These are phyloP conservation scores for Flaveria linearis DNA, from an alignment of 129 eudicot species.

Conservation along the genomic window DNA sequence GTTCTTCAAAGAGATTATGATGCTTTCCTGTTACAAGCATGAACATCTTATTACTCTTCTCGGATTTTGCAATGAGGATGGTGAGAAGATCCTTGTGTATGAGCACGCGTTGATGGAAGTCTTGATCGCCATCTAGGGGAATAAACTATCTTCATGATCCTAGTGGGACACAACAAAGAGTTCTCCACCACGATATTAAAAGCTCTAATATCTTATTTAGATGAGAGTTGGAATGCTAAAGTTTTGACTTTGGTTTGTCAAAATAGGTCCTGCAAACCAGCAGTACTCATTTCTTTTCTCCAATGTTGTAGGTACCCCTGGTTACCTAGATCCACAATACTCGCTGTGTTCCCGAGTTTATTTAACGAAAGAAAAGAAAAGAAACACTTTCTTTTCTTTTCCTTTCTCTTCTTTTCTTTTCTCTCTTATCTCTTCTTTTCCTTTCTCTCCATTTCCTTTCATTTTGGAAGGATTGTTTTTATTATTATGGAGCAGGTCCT, in stretches of 20 bases:
- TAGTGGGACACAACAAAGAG: neutral
- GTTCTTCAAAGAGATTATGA: conserved; percentile 12
- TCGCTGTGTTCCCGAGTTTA: too few species aligned
- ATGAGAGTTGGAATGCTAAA: neutral
- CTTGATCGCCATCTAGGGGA: conserved; percentile 11
- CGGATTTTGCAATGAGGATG: neutral
- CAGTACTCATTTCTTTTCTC: conserved; percentile 3
- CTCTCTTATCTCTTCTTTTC: too few species aligned
- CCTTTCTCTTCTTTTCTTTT: too few species aligned
- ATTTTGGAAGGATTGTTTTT: too few species aligned
- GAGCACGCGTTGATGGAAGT: conserved; percentile 5
- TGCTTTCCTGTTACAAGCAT: conserved; percentile 16
- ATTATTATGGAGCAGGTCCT: too few species aligned
- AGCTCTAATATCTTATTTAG: neutral
- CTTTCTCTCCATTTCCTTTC: too few species aligned
- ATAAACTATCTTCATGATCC: conserved; percentile 19
- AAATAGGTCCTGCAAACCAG: neutral
- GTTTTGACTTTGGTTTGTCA: conserved; percentile 5
- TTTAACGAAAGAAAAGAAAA: too few species aligned
- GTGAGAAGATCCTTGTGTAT: conserved; percentile 1
- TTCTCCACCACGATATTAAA: neutral
- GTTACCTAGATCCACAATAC: conserved; percentile 17
- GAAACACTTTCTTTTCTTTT: too few species aligned
- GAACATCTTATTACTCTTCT: neutral
- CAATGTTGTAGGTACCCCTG: conserved; percentile 7